Evolutionary conservation across 768 basidiomycete species (phyloP), one percentile per base, ranked within the genome.

Genomic region (Fomitopsis pulvina): DNA sequence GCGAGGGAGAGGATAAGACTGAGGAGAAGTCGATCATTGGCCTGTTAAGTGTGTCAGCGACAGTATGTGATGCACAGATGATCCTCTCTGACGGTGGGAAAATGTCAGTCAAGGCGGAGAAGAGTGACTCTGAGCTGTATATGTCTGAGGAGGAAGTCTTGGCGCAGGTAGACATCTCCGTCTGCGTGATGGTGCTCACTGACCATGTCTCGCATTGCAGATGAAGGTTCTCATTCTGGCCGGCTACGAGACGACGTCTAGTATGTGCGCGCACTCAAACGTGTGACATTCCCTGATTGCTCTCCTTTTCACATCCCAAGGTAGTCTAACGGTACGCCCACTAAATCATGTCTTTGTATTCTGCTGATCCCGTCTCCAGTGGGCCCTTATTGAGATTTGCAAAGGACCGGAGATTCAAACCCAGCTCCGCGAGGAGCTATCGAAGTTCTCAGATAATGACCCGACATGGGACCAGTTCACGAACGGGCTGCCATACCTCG

Each of bases 371-470:
- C 18, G 14, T 25, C 27, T 43, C 38, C 40, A 67, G 66, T 82
- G 80, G 78, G 75, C 79, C 2, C 63, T 83, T 0, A 75, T 82
- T 28, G 81, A 82, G 56, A 72, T 83, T 1, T 68, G 68, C 5
- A 68, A 62, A 29, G 59, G 76, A 37, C 69, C 63, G 0, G 68
- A 72, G 25, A 66, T 69, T 12, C 81, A 83, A 59, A 54, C 61
- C 4, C 74, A 68, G 41, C 62, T 83, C 14, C 73, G 79, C 37
- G 63, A 71, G 6, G 80, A 83, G 47, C 65, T 83, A 20, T 55
- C 61, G 27, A 58, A 64, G 16, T 73, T 73, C 43, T 60, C 68
- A 1, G 63, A 56, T 10, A 50, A 50, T 5, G 80, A 83, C 57
- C 79, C 79, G 16, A 74, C 71, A 0, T 80, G 73, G 61, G 79